Base-by-base conservation (phyloP, 2,329 filamentous ascomycete genomes). In the Fusarium pseudocircinatum region DNA sequence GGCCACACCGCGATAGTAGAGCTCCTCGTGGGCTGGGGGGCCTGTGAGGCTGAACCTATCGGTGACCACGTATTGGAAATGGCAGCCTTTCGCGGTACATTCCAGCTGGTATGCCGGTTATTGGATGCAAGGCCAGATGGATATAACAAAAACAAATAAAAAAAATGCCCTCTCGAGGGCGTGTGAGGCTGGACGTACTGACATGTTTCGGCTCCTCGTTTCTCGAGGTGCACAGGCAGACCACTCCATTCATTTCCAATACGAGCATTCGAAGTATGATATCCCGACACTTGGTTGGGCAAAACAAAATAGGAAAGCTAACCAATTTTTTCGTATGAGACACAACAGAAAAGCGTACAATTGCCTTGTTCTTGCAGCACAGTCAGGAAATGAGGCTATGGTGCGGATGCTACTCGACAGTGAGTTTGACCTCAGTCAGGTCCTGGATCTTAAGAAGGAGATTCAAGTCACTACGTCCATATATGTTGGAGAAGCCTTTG, bases 91-190 rank as follows among this genome's bases (percentile, higher is more conserved):
- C 18, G 14, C 5, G 18, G 44, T 8, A 28, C 7, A 14, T 15
- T 22, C 7, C 7, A 4, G 14, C 24, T 28, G 6, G 12, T 46
- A 14, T 3, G 12, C 5, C 18, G 24, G 26, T 4, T 46, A 15
- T 7, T 46, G 26, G 24, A 28, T 46, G 4, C 26, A 9, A 15
- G 4, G 4, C 26, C 44, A 46, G 13, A 20, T 14, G 15, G 2
- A 1, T 10, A 10, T 26, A 11, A 12, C 6, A 26, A 8, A 13
- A 12, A 3, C n/a, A 18, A 8, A 2, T 8, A n/a, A 8, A 30
- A 8, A 30, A 8, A 7, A 8, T 30, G 42, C 43, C 16, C 43
- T 46, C 6, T 28, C 5, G 12, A 28, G 4, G 13, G 43, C 43
- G 6, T 46, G 11, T 1, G 6, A 20, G 24, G 43, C 43, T 24